Conservation (phyloP, 345 rosid species). For the Aquilaria malaccensis region DNA sequence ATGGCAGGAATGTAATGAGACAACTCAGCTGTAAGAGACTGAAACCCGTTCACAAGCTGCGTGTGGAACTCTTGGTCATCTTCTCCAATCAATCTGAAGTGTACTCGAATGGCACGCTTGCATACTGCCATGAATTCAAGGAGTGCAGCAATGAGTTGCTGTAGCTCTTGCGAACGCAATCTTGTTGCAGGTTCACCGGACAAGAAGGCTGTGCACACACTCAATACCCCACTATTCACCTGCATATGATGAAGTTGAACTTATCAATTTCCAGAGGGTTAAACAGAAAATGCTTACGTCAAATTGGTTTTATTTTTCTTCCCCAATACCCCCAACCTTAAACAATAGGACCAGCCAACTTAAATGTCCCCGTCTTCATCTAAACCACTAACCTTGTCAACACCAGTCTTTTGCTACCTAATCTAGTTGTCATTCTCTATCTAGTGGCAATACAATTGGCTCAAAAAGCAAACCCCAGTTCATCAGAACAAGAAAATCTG, state of each 20-base stretch:
- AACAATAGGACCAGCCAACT: background rate
- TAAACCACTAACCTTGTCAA: background rate
- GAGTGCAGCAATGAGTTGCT: constrained; percentile 94
- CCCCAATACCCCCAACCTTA: background rate
- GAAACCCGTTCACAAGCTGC: constrained; percentile 97
- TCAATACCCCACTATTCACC: constrained; percentile 97
- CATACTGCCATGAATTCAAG: constrained; percentile 99
- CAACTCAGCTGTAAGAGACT: constrained; percentile 92
- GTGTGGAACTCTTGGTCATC: constrained; percentile 99
- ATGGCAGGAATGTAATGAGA: constrained; percentile 98
- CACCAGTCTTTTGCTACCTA: background rate
- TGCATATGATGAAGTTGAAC: constrained; percentile 25
- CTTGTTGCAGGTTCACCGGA: constrained; percentile 99
- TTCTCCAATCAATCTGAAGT: constrained; percentile 87
- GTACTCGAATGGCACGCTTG: constrained; percentile 95
- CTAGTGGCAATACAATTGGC: background rate
- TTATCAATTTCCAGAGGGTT: constrained; percentile 3
- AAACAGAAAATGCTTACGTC: background rate
- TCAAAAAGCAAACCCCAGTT: background rate
- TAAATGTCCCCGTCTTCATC: background rate
- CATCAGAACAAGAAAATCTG: background rate
- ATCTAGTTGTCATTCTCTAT: background rate
- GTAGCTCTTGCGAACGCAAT: constrained; percentile 89
- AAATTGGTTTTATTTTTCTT: background rate
- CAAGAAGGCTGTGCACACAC: constrained; percentile 97